Percentiles rank a stretch among this genome's conserved stretches.
These are phyloP conservation scores for Eutrema yunnanense DNA, from an alignment of 345 rosid genomes.

Conservation along the genomic window DNA sequence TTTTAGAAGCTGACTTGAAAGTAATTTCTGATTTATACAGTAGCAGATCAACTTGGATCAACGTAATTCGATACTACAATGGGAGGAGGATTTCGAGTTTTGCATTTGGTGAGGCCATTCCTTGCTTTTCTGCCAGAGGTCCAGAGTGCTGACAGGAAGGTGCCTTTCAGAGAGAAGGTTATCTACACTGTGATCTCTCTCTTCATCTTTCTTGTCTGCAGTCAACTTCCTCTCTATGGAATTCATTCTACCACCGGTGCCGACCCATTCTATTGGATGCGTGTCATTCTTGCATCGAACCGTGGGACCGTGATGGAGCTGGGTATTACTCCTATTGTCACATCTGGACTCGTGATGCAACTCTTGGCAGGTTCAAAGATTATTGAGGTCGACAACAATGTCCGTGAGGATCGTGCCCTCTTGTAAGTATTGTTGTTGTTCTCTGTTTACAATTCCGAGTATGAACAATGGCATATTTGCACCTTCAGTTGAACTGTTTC, in stretches of 20 bases:
- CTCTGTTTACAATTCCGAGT: not conserved
- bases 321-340: constrained; percentile 70
- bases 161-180: constrained; percentile 67
- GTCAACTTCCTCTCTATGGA: constrained; percentile 74
- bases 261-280: constrained; percentile 78
- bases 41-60: constrained; percentile 7
- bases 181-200: constrained; percentile 52
- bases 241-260: constrained; percentile 67
- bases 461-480: not conserved
- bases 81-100: constrained; percentile 71
- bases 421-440: constrained; percentile 33
- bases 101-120: constrained; percentile 64
- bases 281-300: constrained; percentile 67
- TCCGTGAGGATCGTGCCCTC: constrained; percentile 68
- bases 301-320: constrained; percentile 81
- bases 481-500: not conserved
- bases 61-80: constrained; percentile 22
- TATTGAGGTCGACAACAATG: constrained; percentile 68
- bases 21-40: not conserved
- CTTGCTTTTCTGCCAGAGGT: constrained; percentile 53
- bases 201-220: constrained; percentile 62
- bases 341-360: constrained; percentile 67
- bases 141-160: constrained; percentile 60
- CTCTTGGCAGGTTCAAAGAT: constrained; percentile 73
- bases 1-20: not conserved